Conservation (phyloP, 805 yeast genomes). For the Kluyveromyces lactis region DNA sequence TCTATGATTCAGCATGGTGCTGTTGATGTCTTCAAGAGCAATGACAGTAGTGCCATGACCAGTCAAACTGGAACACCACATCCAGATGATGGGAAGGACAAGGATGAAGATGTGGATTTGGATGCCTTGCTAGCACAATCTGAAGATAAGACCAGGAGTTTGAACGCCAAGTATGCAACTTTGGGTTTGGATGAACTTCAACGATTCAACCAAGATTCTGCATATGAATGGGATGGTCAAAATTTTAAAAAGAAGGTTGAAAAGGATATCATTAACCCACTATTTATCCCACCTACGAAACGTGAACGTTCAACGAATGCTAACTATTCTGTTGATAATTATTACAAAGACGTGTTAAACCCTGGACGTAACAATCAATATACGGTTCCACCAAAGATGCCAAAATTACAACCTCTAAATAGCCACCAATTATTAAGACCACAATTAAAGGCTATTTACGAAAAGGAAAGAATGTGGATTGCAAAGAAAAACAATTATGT, state of each 20-base stretch:
- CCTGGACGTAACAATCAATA: slow-evolving; percentile 46
- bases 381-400: slow-evolving; percentile 65
- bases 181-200: slow-evolving; percentile 72
- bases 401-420: slow-evolving; percentile 71
- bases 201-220: slow-evolving; percentile 63
- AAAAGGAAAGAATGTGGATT: slow-evolving; percentile 70
- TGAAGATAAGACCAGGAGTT: slow-evolving; percentile 52
- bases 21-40: slow-evolving; percentile 41
- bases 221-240: slow-evolving; percentile 85
- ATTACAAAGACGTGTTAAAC: slow-evolving; percentile 71
- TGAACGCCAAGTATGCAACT: slow-evolving; percentile 55
- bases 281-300: slow-evolving; percentile 81
- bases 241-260: slow-evolving; percentile 56
- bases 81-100: slow-evolving; percentile 23
- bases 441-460: slow-evolving; percentile 66
- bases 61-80: slow-evolving; percentile 21
- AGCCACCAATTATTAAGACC: slow-evolving; percentile 89
- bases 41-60: slow-evolving; percentile 14
- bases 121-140: slow-evolving; percentile 54
- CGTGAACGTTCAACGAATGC: slow-evolving; percentile 60
- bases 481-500: slow-evolving; percentile 62
- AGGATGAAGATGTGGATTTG: slow-evolving; percentile 42
- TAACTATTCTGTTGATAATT: slow-evolving; percentile 81
- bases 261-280: slow-evolving; percentile 42
- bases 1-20: slow-evolving; percentile 85